Conservation (phyloP, 2,329 filamentous ascomycete genomes). For the Fusarium pseudocircinatum region DNA sequence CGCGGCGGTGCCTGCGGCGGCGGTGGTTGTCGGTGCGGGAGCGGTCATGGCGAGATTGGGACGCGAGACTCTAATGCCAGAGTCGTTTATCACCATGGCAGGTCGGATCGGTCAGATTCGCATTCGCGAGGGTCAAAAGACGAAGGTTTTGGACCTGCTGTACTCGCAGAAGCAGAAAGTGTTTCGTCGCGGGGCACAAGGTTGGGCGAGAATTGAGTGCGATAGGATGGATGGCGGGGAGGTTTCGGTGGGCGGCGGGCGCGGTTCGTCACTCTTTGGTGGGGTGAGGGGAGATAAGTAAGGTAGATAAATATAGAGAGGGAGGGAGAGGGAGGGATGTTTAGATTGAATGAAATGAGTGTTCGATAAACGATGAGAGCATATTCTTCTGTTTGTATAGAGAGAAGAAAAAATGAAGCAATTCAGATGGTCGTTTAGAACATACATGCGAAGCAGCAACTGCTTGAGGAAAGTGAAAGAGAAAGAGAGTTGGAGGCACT, state of each 20-base stretch:
- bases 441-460: slow-evolving; percentile 42
- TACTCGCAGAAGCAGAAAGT: slow-evolving; percentile 15
- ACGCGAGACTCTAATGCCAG: slow-evolving; percentile 50
- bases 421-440: slow-evolving; percentile 44
- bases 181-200: slow-evolving; percentile 41
- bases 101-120: slow-evolving; percentile 11
- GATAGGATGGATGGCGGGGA: slow-evolving; percentile 40
- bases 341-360: slow-evolving; percentile 38
- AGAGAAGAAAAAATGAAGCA: slow-evolving; percentile 41
- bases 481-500: slow-evolving; percentile 39
- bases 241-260: slow-evolving; percentile 33
- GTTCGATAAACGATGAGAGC: slow-evolving; percentile 42
- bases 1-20: slow-evolving; percentile 43
- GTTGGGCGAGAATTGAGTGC: slow-evolving; percentile 35
- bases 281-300: slow-evolving; percentile 32
- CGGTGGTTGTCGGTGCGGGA: slow-evolving; percentile 45
- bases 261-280: slow-evolving; percentile 39
- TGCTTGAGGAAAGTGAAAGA: slow-evolving; percentile 39
- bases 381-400: slow-evolving; percentile 39
- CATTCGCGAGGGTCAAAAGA: slow-evolving; percentile 3
- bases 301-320: neutral
- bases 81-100: slow-evolving; percentile 55
- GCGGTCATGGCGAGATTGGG: slow-evolving; percentile 52
- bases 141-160: slow-evolving; percentile 9
- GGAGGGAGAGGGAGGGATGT: slow-evolving; percentile 9